Evolutionary conservation across 1,284 basidiomycete species (phyloP).

Genomic region (Cystobasidiaceae sp.): DNA sequence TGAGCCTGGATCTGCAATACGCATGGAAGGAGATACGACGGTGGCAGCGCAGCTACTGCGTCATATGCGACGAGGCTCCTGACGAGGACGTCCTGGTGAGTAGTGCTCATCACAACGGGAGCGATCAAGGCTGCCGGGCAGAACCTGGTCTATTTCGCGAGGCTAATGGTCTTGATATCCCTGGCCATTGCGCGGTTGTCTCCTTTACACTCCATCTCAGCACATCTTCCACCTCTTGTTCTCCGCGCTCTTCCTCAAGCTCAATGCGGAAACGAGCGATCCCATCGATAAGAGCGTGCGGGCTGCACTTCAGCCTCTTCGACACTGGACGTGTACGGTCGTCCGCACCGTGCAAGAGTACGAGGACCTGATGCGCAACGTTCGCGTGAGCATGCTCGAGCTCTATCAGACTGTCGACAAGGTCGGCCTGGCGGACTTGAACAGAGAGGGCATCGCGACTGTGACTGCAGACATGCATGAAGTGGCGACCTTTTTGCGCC

Average conservation of each 20-base stretch:
- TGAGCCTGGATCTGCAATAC: background rate
- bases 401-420: background rate
- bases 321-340: constrained; percentile 8
- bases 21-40: constrained; percentile 16
- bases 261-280: background rate
- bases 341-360: background rate
- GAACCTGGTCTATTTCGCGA: no score
- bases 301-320: background rate
- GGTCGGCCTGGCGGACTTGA: background rate
- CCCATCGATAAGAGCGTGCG: constrained; percentile 1
- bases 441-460: background rate
- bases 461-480: constrained; percentile 2
- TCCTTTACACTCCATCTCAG: background rate
- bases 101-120: background rate
- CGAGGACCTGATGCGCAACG: constrained; percentile 6
- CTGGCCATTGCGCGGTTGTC: background rate
- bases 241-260: background rate
- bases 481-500: constrained; percentile 1
- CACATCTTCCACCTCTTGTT: constrained; percentile 1
- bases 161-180: background rate
- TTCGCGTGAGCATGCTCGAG: constrained; percentile 9
- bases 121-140: background rate
- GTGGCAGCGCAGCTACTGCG: constrained; percentile 8
- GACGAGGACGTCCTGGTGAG: constrained; percentile 20
- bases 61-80: constrained; percentile 5